A percentile compares a stretch with the other conserved stretches of the same genome.
These are phyloP conservation scores for Phytophthora cactorum DNA, from an alignment of 352 stramenopile species.

Conservation along the genomic window DNA sequence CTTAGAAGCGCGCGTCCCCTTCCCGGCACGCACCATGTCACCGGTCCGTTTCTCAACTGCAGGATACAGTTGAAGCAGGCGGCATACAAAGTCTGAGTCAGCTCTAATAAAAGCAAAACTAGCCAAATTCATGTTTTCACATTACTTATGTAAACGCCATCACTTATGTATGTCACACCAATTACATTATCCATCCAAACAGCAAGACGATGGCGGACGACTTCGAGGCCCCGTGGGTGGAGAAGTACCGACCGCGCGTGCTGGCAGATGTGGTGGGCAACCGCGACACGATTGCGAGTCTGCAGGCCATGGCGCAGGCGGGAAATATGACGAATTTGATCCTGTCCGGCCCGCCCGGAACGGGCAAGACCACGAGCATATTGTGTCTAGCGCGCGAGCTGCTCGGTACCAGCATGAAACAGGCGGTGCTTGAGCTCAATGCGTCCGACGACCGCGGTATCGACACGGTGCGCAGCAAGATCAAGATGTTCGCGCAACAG, in stretches of 20 bases:
- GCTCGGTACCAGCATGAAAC: constrained; percentile 81
- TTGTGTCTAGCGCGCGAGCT: constrained; percentile 91
- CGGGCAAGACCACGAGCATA: constrained; percentile 94
- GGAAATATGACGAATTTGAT: constrained; percentile 99
- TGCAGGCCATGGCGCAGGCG: constrained; percentile 95
- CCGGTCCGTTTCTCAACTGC: constrained; percentile 1
- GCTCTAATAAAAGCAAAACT: neutral
- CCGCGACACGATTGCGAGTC: constrained; percentile 94
- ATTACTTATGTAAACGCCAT: too few species aligned
- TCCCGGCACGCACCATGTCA: constrained; percentile 22
- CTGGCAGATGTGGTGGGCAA: constrained; percentile 98
- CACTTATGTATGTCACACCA: too few species aligned
- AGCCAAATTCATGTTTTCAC: neutral
- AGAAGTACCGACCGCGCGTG: constrained; percentile 97
- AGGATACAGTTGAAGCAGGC: constrained; percentile 10
- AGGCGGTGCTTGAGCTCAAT: constrained; percentile 98
- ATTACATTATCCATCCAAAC: neutral
- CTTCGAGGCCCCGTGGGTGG: constrained; percentile 97
- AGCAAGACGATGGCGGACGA: constrained; percentile 60
- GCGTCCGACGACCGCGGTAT: constrained; percentile 96
- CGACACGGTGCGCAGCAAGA: constrained; percentile 95
- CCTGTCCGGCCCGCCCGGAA: constrained; percentile 93
- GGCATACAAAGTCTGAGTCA: neutral
- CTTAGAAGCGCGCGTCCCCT: constrained; percentile 24
- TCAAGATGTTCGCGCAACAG: constrained; percentile 99